Percentiles rank a stretch among this genome's conserved stretches.
Conservation (phyloP, 1,284 basidiomycete species). For the Jaminaea rosea region DNA sequence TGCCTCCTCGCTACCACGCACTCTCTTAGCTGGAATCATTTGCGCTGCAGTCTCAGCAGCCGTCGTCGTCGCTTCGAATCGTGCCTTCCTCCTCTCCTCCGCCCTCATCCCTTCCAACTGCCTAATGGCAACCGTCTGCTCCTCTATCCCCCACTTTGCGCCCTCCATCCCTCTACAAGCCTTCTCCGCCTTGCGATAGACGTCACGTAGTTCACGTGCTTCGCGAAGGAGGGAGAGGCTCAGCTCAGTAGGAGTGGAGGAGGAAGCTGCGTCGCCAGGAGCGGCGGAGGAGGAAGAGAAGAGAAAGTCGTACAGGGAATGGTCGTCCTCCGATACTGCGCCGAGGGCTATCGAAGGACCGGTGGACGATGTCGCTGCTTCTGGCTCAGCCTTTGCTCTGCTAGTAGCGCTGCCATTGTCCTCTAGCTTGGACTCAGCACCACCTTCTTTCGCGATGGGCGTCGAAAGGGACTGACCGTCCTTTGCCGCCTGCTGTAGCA, state of each 20-base stretch:
- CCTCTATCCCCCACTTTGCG: background rate
- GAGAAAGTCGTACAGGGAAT: slow-evolving; percentile 1
- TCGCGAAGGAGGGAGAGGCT: background rate
- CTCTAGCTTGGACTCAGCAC: too few species aligned
- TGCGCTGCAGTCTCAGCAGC: too few species aligned
- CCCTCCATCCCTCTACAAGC: background rate
- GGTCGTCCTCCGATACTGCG: background rate
- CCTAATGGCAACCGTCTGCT: background rate
- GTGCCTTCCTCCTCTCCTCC: background rate
- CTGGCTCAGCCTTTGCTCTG: too few species aligned
- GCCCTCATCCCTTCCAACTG: background rate
- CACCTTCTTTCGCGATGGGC: too few species aligned
- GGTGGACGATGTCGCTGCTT: too few species aligned
- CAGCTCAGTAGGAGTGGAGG: background rate
- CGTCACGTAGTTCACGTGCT: background rate
- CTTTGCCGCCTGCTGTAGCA: too few species aligned
- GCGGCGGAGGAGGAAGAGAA: background rate
- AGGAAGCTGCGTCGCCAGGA: background rate
- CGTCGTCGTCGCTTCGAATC: too few species aligned
- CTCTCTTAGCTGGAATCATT: too few species aligned
- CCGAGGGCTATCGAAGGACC: background rate
- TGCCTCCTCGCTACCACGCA: too few species aligned
- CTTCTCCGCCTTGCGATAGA: background rate
- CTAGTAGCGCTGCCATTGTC: too few species aligned
- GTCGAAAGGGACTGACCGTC: too few species aligned